Percentiles rank a stretch among this genome's conserved stretches.
These are phyloP conservation scores for Phylloporus sp. DNA, from an alignment of 768 basidiomycete genomes.

Conservation along the genomic window DNA sequence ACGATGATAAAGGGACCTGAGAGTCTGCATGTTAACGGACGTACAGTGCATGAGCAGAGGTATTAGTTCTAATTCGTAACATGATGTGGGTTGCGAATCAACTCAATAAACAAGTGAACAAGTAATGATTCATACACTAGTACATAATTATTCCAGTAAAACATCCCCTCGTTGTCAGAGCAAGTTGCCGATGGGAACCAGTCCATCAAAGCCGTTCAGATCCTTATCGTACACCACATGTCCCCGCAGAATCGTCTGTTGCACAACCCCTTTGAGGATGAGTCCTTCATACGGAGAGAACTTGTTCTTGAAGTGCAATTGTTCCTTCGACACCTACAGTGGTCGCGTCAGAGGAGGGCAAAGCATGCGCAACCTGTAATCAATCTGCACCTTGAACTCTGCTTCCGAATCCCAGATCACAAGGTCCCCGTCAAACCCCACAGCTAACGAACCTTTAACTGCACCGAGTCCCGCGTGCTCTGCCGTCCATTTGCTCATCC, in stretches of 20 bases:
- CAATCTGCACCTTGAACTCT: conserved; percentile 36
- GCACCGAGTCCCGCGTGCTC: conserved; percentile 69
- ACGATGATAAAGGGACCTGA: neutral
- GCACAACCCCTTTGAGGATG: conserved; percentile 64
- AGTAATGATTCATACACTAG: too few relatives aligned
- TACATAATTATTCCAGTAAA: neutral
- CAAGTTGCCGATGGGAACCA: conserved; percentile 36
- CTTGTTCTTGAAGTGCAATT: conserved; percentile 90
- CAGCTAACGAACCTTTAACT: conserved; percentile 66
- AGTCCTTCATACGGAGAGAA: conserved; percentile 85
- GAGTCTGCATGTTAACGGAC: conserved; percentile 3
- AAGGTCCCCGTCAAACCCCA: conserved; percentile 84
- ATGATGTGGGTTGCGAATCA: too few relatives aligned
- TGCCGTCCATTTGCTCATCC: conserved; percentile 74
- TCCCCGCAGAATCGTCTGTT: conserved; percentile 80
- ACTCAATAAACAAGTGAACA: too few relatives aligned
- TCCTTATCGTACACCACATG: conserved; percentile 53
- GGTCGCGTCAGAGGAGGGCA: conserved; percentile 5
- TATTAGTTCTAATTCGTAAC: conserved; percentile 2
- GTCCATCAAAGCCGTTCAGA: conserved; percentile 34
- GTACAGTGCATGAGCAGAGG: conserved; percentile 7
- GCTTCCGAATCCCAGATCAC: conserved; percentile 74
- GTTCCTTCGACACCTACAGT: conserved; percentile 65
- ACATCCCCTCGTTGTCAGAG: conserved; percentile 25
- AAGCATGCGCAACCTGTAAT: neutral